phyloP scores from a whole-genome alignment of 495 filamentous ascomycete genomes.

The Penicillium ochrochloron region DNA sequence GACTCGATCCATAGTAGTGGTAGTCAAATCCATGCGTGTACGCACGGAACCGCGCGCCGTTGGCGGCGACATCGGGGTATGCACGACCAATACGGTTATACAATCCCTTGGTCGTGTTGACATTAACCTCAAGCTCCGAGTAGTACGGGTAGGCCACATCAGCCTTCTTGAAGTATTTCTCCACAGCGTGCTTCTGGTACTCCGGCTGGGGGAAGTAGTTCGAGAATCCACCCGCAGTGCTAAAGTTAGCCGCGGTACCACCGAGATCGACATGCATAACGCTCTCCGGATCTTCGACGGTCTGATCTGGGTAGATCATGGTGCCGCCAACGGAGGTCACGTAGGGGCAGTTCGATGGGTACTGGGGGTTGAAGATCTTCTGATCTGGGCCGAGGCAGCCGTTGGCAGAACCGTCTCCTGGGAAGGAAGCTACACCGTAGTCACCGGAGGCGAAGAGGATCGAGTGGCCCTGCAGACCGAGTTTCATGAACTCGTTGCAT shows the following conservation, averaged over 20 bases:
- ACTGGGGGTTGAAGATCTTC: slow-evolving; percentile 53
- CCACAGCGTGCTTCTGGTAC: slow-evolving; percentile 61
- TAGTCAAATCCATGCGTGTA: slow-evolving; percentile 43
- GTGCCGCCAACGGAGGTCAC: slow-evolving; percentile 59
- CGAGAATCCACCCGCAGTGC: slow-evolving; percentile 67
- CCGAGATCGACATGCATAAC: slow-evolving; percentile 38
- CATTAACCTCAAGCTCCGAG: slow-evolving; percentile 36
- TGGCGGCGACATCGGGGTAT: slow-evolving; percentile 68
- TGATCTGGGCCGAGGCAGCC: slow-evolving; percentile 45
- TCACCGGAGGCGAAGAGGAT: slow-evolving; percentile 66
- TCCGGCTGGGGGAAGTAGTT: slow-evolving; percentile 65
- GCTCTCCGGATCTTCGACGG: slow-evolving; percentile 47
- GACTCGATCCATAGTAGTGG: slow-evolving; percentile 57
- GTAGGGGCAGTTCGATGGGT: slow-evolving; percentile 57
- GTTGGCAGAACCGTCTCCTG: slow-evolving; percentile 35
- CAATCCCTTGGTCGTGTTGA: slow-evolving; percentile 51
- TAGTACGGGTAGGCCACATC: slow-evolving; percentile 51
- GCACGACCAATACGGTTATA: slow-evolving; percentile 65
- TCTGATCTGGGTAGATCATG: slow-evolving; percentile 46
- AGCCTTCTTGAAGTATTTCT: slow-evolving; percentile 52
- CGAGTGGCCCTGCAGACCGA: slow-evolving; percentile 65
- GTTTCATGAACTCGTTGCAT: slow-evolving; percentile 67
- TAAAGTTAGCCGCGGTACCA: slow-evolving; percentile 48
- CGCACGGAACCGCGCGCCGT: slow-evolving; percentile 59
- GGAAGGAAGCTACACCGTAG: slow-evolving; percentile 57